Conservation (phyloP, 352 stramenopile genomes). For the Globisporangium perplexum region DNA sequence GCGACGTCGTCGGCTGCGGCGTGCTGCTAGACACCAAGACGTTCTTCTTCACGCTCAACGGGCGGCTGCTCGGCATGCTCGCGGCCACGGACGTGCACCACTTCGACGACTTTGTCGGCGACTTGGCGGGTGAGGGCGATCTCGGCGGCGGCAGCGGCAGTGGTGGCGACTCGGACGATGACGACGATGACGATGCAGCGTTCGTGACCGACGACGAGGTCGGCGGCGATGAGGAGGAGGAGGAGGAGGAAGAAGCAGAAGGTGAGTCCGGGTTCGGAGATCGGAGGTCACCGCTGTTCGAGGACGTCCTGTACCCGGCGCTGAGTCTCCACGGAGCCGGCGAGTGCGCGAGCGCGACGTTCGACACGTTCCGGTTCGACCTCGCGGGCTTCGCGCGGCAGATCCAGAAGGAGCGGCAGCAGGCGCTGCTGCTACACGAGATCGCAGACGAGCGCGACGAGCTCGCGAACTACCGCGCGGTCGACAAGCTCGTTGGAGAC, state of each 20-base stretch:
- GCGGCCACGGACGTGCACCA: slow-evolving; percentile 42
- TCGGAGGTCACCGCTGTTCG: not conserved
- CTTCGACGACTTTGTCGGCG: slow-evolving; percentile 31
- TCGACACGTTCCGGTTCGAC: slow-evolving; percentile 39
- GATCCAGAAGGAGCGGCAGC: slow-evolving; percentile 40
- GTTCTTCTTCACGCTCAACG: slow-evolving; percentile 74
- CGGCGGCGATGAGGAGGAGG: not conserved
- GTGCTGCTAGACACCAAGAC: slow-evolving; percentile 52
- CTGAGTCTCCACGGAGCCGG: slow-evolving; percentile 42
- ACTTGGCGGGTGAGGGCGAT: not conserved
- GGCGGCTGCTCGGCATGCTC: slow-evolving; percentile 37
- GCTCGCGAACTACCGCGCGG: slow-evolving; percentile 19
- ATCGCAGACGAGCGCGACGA: slow-evolving; percentile 20
- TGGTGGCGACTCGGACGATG: not conserved
- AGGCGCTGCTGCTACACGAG: slow-evolving; percentile 17
- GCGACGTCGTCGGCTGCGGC: slow-evolving; percentile 56
- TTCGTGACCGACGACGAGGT: slow-evolving; percentile 5
- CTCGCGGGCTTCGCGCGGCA: slow-evolving; percentile 36
- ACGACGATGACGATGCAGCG: not conserved
- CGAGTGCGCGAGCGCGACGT: slow-evolving; percentile 31
- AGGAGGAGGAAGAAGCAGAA: not conserved
- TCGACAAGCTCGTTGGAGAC: slow-evolving; percentile 29
- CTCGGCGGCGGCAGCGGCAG: not conserved
- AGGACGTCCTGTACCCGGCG: slow-evolving; percentile 27
- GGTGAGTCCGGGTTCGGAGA: no score